A percentile compares a stretch with the other conserved stretches of the same genome.
These are phyloP conservation scores for Russula sp. DNA, from an alignment of 768 basidiomycete species.

Conservation along the genomic window DNA sequence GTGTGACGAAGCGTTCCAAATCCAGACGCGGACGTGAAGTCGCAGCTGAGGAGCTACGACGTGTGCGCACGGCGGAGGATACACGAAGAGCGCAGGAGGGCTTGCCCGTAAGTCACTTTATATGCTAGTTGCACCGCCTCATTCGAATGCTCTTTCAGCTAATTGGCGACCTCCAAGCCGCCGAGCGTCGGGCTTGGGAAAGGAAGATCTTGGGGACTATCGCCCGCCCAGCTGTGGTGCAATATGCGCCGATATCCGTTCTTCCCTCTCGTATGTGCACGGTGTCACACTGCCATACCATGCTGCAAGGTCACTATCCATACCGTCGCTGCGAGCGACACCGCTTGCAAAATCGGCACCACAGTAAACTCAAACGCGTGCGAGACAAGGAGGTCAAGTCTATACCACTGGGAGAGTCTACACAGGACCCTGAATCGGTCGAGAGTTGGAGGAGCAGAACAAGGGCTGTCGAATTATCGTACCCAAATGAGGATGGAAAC, in stretches of 20 bases:
- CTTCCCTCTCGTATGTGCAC: slow-evolving; percentile 52
- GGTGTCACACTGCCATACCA: slow-evolving; percentile 54
- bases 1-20: slow-evolving; percentile 53
- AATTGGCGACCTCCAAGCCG: slow-evolving; percentile 36
- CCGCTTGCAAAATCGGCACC: slow-evolving; percentile 52
- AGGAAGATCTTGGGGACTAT: slow-evolving; percentile 21
- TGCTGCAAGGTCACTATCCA: slow-evolving; percentile 47
- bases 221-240: slow-evolving; percentile 17
- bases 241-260: slow-evolving; percentile 27
- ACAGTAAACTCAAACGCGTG: slow-evolving; percentile 51
- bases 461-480: slow-evolving; percentile 5
- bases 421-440: slow-evolving; percentile 4
- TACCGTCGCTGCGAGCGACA: slow-evolving; percentile 57
- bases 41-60: slow-evolving; percentile 43
- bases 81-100: slow-evolving; percentile 38
- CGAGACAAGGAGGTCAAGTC: slow-evolving; percentile 50
- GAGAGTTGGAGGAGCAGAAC: slow-evolving; percentile 2
- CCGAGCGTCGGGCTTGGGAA: slow-evolving; percentile 31
- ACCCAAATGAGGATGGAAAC: slow-evolving; percentile 14
- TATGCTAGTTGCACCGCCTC: slow-evolving; percentile 6
- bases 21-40: slow-evolving; percentile 49
- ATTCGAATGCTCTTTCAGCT: slow-evolving; percentile 33
- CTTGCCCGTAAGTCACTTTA: slow-evolving; percentile 38
- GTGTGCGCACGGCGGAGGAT: slow-evolving; percentile 42
- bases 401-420: slow-evolving; percentile 30